phyloP scores from a whole-genome alignment of 2,329 filamentous ascomycete genomes.

The Chrysoporthe cubensis region DNA sequence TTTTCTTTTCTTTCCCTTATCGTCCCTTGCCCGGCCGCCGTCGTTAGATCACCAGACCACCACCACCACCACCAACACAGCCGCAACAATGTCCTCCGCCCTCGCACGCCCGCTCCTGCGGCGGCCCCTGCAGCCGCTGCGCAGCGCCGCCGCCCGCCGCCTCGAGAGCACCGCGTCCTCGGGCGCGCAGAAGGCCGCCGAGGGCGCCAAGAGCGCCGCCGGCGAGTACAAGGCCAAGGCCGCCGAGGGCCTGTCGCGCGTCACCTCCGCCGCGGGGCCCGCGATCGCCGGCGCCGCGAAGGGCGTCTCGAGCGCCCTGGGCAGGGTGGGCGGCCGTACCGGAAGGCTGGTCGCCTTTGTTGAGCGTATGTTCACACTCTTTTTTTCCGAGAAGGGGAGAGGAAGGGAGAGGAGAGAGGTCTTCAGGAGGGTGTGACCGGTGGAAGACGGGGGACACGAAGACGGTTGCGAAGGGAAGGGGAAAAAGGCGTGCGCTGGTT shows the following conservation, averaged over 20 bases:
- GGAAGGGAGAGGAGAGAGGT: not conserved
- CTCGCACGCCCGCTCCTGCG: slow-evolving; percentile 30
- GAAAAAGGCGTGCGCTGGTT: not conserved
- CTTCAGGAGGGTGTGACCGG: not conserved
- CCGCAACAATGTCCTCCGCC: slow-evolving; percentile 25
- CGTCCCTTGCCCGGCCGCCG: not conserved
- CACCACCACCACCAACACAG: not conserved
- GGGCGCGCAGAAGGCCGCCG: slow-evolving; percentile 46
- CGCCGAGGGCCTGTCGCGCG: slow-evolving; percentile 79
- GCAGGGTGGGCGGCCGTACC: slow-evolving; percentile 81
- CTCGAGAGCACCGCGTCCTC: slow-evolving; percentile 63
- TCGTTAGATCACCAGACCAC: not conserved
- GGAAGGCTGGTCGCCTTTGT: slow-evolving; percentile 78
- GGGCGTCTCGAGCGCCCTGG: slow-evolving; percentile 66
- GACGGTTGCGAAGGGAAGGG: not conserved
- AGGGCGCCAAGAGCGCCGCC: slow-evolving; percentile 46
- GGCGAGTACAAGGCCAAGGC: slow-evolving; percentile 65
- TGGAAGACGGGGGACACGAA: not conserved
- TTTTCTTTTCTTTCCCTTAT: not conserved
- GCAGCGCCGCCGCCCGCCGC: slow-evolving; percentile 52
- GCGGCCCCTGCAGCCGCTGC: slow-evolving; percentile 21
- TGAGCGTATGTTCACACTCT: slow-evolving; percentile 72
- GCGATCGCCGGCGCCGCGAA: slow-evolving; percentile 75
- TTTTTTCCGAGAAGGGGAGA: not conserved
- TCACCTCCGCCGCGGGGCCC: slow-evolving; percentile 78